Conservation (phyloP, 768 basidiomycete genomes). For the Sistotremastrum niveocremeum region DNA sequence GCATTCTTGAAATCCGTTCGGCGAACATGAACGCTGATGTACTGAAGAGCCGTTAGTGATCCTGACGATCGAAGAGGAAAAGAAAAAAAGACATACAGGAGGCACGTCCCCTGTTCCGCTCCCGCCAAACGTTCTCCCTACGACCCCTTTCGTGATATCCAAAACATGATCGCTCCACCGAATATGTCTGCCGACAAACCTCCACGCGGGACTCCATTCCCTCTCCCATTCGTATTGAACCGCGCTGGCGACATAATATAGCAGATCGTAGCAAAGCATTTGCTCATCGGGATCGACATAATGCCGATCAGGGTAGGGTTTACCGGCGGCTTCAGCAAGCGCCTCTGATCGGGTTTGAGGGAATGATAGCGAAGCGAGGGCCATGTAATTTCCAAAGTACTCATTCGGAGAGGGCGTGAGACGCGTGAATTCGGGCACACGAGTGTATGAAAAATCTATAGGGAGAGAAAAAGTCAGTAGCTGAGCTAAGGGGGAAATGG, state of each 20-base stretch:
- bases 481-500: too few species aligned
- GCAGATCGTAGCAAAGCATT: constrained; percentile 7
- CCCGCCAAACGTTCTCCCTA: constrained; percentile 30
- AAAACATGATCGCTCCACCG: constrained; percentile 32
- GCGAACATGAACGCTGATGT: constrained; percentile 44
- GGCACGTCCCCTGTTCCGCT: constrained; percentile 28
- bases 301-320: neutral
- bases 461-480: too few species aligned
- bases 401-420: too few species aligned
- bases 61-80: too few species aligned
- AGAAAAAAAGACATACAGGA: constrained; percentile 6
- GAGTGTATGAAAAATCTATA: too few species aligned
- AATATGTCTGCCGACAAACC: constrained; percentile 38
- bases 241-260: constrained; percentile 9
- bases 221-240: constrained; percentile 29
- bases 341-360: too few species aligned
- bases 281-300: constrained; percentile 10
- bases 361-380: too few species aligned
- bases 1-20: constrained; percentile 38
- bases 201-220: constrained; percentile 48
- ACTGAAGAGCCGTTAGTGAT: constrained; percentile 9
- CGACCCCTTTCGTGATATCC: constrained; percentile 29
- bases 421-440: too few species aligned
- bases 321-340: too few species aligned
- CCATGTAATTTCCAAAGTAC: too few species aligned